Percentiles rank a stretch among this genome's conserved stretches.
Evolutionary conservation across 305 asterid genomes (phyloP).

Genomic region (Fraxinus baroniana): DNA sequence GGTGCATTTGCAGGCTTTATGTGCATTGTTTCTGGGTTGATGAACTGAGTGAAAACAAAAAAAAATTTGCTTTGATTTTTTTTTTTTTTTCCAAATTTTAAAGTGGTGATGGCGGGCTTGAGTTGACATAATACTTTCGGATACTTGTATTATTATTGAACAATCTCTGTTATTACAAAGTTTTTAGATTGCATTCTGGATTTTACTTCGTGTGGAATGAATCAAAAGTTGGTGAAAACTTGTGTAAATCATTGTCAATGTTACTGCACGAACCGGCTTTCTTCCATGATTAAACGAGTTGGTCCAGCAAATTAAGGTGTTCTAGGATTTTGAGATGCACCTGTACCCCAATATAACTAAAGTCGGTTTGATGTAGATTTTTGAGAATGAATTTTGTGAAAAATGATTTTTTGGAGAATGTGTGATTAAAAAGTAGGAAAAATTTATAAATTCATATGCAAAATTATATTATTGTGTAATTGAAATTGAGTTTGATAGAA

Average conservation of each 20-base stretch:
- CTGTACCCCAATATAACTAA: not conserved
- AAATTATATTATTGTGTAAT: too few species aligned
- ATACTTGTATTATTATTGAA: not conserved
- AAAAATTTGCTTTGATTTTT: not conserved
- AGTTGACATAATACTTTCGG: not conserved
- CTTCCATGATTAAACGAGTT: not conserved
- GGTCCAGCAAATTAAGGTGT: not conserved
- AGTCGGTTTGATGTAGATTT: not conserved
- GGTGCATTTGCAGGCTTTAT: slow-evolving; percentile 5
- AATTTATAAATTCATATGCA: too few species aligned
- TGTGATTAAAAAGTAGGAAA: too few species aligned
- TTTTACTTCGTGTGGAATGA: not conserved
- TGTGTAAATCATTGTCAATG: not conserved
- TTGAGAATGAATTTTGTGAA: too few species aligned
- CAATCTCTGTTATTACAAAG: not conserved
- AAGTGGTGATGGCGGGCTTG: not conserved
- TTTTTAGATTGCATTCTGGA: not conserved
- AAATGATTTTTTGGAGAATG: too few species aligned
- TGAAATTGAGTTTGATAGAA: not conserved
- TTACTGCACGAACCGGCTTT: not conserved
- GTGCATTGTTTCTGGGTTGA: slow-evolving; percentile 5
- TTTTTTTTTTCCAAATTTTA: not conserved
- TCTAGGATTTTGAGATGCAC: not conserved
- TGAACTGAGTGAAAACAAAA: slow-evolving; percentile 21
- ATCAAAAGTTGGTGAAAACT: not conserved